Base-by-base conservation (phyloP, 495 filamentous ascomycete genomes). In the Aspergillus sclerotioniger region DNA sequence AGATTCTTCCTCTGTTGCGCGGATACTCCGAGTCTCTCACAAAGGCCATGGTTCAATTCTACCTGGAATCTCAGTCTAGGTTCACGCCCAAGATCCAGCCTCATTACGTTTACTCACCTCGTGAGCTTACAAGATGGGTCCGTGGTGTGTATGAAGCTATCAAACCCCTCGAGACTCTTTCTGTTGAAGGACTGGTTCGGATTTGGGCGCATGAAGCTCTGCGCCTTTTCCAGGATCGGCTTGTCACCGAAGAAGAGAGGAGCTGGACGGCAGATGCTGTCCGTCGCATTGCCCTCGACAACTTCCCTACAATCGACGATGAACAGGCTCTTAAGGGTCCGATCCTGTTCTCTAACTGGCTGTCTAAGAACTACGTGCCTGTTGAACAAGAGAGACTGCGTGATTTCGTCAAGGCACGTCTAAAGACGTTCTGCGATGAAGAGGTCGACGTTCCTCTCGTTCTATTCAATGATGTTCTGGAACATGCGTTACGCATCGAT, bases 171-270 rank as follows among this genome's bases (percentile, higher is more conserved):
- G 94, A 99, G 70, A 89, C 74, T 8, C 77, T 99, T 37, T 81
- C 89, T 12, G 76, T 98, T 10, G 94, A 99, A 70, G 95, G 95
- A 2, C 82, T 99, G 32, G 90, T 99, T 28, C 85, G 94, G 29
- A 96, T 99, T 61, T 99, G 94, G 94, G 94, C 94, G 3, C 94
- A 99, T 64, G 94, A 99, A 71, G 94, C 94, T 32, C 76, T 98
- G 16, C 87, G 94, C 29, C 83, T 99, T 39, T 99, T 99, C 83
- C 91, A 96, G 65, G 94, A 99, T 78, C 87, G 94, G 72, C 80
- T 99, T 32, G 91, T 99, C 49, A 84, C 82, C 1, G 94, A 99
- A 67, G 91, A 97, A 3, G 94, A 99, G 74, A 85, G 95, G 56
- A 84, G 90, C 66, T 99, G 94, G 94, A 99, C 94, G 3, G 85